A percentile compares a stretch with the other conserved stretches of the same genome.
Evolutionary conservation across 2,329 filamentous ascomycete species (phyloP).

Genomic region (Neofusicoccum cordaticola): DNA sequence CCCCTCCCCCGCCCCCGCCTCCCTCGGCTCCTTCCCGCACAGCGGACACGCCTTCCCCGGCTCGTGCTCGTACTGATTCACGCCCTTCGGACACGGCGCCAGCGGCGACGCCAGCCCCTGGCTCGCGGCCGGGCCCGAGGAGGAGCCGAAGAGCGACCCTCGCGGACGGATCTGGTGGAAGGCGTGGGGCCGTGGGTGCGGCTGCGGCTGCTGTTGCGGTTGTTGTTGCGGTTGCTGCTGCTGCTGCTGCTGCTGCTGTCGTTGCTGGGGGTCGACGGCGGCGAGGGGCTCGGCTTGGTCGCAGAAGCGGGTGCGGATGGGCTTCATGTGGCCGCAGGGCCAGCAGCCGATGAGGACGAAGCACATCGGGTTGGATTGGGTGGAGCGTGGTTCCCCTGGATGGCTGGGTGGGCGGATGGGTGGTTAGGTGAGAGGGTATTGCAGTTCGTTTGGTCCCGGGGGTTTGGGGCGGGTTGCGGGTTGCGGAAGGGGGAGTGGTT

Average conservation of each 20-base stretch:
- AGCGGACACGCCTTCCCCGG: constrained; percentile 3
- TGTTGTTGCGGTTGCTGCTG: no score
- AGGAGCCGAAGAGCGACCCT: background rate
- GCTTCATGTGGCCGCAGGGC: constrained; percentile 13
- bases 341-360: constrained; percentile 13
- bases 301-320: constrained; percentile 11
- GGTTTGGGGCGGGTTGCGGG: no score
- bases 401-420: background rate
- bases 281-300: constrained; percentile 1
- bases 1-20: background rate
- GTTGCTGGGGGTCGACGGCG: background rate
- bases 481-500: no score
- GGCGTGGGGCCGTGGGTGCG: no score
- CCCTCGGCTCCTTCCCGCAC: background rate
- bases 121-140: background rate
- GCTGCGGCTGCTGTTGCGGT: no score
- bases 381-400: background rate
- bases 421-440: no score
- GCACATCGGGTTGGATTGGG: background rate
- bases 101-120: background rate
- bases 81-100: background rate
- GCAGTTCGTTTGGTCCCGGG: no score
- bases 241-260: no score
- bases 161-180: no score
- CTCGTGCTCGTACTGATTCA: constrained; percentile 9